Conservation (phyloP, 768 basidiomycete species). For the Boletus sensibilis region DNA sequence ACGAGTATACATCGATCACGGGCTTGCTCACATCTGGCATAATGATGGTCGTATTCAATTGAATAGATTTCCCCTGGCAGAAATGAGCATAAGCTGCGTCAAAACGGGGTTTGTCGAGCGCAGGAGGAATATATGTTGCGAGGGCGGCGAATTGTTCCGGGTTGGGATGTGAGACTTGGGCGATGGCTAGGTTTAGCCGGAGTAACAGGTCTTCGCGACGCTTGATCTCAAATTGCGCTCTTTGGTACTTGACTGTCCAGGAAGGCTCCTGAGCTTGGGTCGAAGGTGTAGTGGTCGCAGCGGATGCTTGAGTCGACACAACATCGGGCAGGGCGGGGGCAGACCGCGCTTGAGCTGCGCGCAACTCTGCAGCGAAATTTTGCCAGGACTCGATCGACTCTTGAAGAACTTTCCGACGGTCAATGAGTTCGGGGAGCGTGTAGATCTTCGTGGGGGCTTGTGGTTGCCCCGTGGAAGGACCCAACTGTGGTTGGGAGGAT, state of each 20-base stretch:
- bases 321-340: neutral
- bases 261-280: constrained; percentile 18
- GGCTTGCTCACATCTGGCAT: constrained; percentile 29
- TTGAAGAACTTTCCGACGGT: constrained; percentile 25
- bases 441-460: constrained; percentile 22
- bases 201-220: constrained; percentile 30
- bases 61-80: constrained; percentile 28
- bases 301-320: neutral
- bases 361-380: constrained; percentile 19
- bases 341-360: constrained; percentile 5
- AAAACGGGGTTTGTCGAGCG: constrained; percentile 30
- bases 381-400: constrained; percentile 28
- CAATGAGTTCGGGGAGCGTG: constrained; percentile 27
- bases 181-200: constrained; percentile 29
- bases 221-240: constrained; percentile 31
- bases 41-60: constrained; percentile 27
- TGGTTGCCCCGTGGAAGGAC: constrained; percentile 13
- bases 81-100: constrained; percentile 29
- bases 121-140: constrained; percentile 28
- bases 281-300: neutral
- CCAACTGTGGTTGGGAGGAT: constrained; percentile 29
- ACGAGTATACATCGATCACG: constrained; percentile 29
- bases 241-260: constrained; percentile 22
- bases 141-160: constrained; percentile 28
- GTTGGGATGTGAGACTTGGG: constrained; percentile 18